Base-by-base conservation (phyloP, 441 rosid species). In the Gossypium lobatum region DNA sequence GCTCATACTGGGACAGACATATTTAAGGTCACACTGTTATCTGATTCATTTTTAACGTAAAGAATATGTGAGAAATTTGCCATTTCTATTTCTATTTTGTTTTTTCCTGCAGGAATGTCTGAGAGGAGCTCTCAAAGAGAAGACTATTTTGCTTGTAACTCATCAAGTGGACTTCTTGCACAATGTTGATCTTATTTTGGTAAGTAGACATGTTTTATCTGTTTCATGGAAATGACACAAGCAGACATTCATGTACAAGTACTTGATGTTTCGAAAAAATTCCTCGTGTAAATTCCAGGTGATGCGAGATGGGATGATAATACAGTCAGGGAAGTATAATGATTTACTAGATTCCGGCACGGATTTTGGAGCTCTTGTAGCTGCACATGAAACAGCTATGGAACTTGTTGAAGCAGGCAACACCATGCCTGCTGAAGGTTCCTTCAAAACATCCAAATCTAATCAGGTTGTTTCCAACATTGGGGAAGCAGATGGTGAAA, bases 131-230 rank as follows among this genome's bases (percentile, higher is more conserved):
- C 80, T 93, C 52, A 90, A 83, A 74, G 90, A 86, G 58, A 93
- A 93, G 86, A 92, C 97, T 16, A 72, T 93, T 74, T 76, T 93
- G 75, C 96, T 92, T n/a, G 98, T 92, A 60, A 93, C 97, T 1
- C 98, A 93, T 75, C 97, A 93, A 86, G 96, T 93, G 6, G 98
- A 93, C 81, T 93, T 93, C 86, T 82, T 93, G 81, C 89, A 87
- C 77, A 93, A 92, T 77, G 88, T 92, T 61, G 93, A 93, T 80
- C 87, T 87, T 78, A 93, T 93, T 69, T 64, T 83, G 90, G 97
- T 89, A 80, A 68, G 82, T 28, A n/a, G 16, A 34, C 13, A 23
- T 25, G 39, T 48, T 21, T 25, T n/a, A 28, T 4, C 1, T 55
- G 46, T 34, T 64, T 65, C 1, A 9, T 45, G 54, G 71, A 64